phyloP scores from a whole-genome alignment of 108 stramenopile genomes.

The Skeletonema marinoi region DNA sequence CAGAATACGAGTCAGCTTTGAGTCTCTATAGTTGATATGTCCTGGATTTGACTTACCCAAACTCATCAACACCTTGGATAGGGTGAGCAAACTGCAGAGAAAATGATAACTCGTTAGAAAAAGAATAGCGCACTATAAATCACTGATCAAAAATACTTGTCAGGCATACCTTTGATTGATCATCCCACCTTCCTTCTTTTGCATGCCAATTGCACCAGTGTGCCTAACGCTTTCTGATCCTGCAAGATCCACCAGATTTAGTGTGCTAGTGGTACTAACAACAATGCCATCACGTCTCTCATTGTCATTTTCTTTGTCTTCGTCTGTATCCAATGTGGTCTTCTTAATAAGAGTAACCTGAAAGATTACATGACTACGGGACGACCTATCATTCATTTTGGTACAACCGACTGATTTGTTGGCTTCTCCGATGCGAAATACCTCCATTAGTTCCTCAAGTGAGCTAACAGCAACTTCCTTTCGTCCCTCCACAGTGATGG shows the following conservation, averaged over 20 bases:
- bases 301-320: conserved; percentile 35
- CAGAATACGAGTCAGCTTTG: conserved; percentile 96
- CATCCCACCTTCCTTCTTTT: conserved; percentile 97
- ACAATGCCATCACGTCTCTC: conserved; percentile 42
- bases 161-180: conserved; percentile 90
- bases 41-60: conserved; percentile 48
- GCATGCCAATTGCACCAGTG: conserved; percentile 91
- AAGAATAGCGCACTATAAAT: background rate
- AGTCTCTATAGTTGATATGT: conserved; percentile 98
- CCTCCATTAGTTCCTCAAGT: conserved; percentile 65
- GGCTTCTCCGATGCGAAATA: conserved; percentile 78
- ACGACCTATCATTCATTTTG: conserved; percentile 94
- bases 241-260: conserved; percentile 87
- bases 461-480: conserved; percentile 76
- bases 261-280: conserved; percentile 46
- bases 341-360: conserved; percentile 85
- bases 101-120: background rate
- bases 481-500: conserved; percentile 53
- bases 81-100: conserved; percentile 60
- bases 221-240: conserved; percentile 91
- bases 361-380: conserved; percentile 95
- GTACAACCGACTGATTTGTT: conserved; percentile 85
- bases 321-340: conserved; percentile 10
- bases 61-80: conserved; percentile 70
- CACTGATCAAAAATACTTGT: background rate